These are phyloP conservation scores for Kingdonia uniflora DNA, from an alignment of 164 flowering plant species.

Conservation along the genomic window DNA sequence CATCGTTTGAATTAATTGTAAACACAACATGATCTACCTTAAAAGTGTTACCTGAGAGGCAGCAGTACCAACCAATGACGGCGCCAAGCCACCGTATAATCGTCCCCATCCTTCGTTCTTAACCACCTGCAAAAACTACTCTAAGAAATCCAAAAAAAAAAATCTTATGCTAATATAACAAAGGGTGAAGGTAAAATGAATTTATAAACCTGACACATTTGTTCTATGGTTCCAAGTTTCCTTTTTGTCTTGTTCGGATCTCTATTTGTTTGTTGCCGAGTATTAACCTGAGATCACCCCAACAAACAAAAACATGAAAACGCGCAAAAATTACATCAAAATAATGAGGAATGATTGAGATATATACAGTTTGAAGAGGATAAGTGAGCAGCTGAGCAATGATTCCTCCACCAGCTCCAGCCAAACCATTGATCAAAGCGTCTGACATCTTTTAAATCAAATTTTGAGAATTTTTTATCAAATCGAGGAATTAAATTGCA, in stretches of 20 bases:
- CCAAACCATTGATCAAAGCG: slow-evolving; percentile 88
- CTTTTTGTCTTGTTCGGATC: slow-evolving; percentile 47
- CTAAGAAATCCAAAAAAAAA: not conserved
- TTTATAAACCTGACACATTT: slow-evolving; percentile 58
- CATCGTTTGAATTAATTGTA: too few species aligned
- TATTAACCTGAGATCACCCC: slow-evolving; percentile 50
- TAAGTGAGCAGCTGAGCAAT: slow-evolving; percentile 91
- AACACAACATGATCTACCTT: too few species aligned
- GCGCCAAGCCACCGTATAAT: slow-evolving; percentile 75
- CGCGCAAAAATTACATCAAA: not conserved
- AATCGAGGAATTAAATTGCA: not conserved
- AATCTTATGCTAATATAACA: not conserved
- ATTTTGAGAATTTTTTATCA: too few species aligned
- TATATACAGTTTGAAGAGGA: slow-evolving; percentile 77
- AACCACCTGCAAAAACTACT: slow-evolving; percentile 43
- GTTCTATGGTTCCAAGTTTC: slow-evolving; percentile 53
- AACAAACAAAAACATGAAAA: not conserved
- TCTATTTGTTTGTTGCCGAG: slow-evolving; percentile 89
- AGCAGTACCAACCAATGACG: slow-evolving; percentile 86
- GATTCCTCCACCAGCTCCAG: slow-evolving; percentile 98
- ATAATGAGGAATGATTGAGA: not conserved
- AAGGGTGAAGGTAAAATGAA: not conserved
- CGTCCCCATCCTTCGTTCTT: slow-evolving; percentile 81
- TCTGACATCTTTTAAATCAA: slow-evolving; percentile 51
- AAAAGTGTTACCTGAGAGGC: slow-evolving; percentile 94